phyloP scores from a whole-genome alignment of 495 filamentous ascomycete genomes.

The Trichoderma orchidacearum region DNA sequence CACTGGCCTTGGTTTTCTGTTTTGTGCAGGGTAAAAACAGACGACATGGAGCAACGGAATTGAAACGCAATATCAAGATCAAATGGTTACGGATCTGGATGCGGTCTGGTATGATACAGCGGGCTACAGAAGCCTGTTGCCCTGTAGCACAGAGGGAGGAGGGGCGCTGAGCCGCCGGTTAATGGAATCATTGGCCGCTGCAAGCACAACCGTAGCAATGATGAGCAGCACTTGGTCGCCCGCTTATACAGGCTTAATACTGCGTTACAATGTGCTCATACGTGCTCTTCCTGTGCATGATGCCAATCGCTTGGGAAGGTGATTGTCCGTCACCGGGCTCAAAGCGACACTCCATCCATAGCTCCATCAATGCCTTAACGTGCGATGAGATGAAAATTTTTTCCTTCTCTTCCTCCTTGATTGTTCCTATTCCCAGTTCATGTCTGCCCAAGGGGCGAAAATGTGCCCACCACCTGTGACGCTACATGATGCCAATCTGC shows the following conservation, averaged over 20 bases:
- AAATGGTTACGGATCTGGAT: too few species aligned
- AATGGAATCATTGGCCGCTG: neutral
- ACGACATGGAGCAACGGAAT: too few species aligned
- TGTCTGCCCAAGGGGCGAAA: neutral
- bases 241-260: neutral
- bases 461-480: neutral
- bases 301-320: neutral
- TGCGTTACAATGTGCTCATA: neutral
- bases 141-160: neutral
- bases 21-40: neutral
- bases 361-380: too few species aligned
- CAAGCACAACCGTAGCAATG: neutral
- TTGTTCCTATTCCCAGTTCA: neutral
- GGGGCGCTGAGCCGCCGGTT: too few species aligned
- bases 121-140: neutral
- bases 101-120: neutral
- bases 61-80: too few species aligned
- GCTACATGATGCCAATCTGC: neutral
- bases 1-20: neutral
- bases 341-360: neutral
- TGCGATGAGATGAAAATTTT: neutral
- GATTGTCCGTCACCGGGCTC: neutral
- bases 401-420: neutral
- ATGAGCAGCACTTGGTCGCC: neutral
- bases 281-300: too few species aligned